phyloP scores from a whole-genome alignment of 768 basidiomycete species.

The Boletus tomentosulus region DNA sequence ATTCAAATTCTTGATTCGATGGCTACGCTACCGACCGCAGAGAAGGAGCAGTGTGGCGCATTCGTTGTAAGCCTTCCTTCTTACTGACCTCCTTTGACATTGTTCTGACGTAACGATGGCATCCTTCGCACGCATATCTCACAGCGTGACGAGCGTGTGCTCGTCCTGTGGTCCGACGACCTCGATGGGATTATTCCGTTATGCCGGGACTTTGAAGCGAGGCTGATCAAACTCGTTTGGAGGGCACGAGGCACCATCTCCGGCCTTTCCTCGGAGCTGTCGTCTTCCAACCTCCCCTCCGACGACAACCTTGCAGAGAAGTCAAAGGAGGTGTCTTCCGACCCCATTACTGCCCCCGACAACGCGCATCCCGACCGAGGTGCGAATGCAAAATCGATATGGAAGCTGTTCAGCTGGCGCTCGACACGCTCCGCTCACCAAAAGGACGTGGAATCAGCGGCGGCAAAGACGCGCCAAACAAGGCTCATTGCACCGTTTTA shows the following conservation, averaged over 20 bases:
- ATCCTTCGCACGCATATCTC: not conserved
- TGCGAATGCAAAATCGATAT: slow-evolving; percentile 5
- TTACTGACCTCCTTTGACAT: slow-evolving; percentile 8
- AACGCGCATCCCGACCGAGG: not conserved
- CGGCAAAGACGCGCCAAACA: slow-evolving; percentile 40
- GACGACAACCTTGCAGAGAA: slow-evolving; percentile 56
- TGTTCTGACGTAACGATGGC: not conserved
- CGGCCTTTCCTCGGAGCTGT: slow-evolving; percentile 32
- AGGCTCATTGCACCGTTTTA: slow-evolving; percentile 72
- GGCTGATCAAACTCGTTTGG: slow-evolving; percentile 83
- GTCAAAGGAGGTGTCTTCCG: slow-evolving; percentile 22
- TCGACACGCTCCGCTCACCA: slow-evolving; percentile 39
- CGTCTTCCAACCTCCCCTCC: slow-evolving; percentile 48
- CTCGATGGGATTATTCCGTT: slow-evolving; percentile 74
- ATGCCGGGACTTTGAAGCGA: slow-evolving; percentile 69
- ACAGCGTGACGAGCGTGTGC: slow-evolving; percentile 77
- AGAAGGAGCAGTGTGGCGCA: slow-evolving; percentile 89
- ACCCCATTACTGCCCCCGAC: slow-evolving; percentile 5
- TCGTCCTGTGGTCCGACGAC: slow-evolving; percentile 83
- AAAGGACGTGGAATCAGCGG: slow-evolving; percentile 51
- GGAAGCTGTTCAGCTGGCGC: slow-evolving; percentile 39
- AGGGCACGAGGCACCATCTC: slow-evolving; percentile 38
- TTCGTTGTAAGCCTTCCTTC: slow-evolving; percentile 59
- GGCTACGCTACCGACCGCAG: slow-evolving; percentile 61
- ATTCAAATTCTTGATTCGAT: slow-evolving; percentile 83